Evolutionary conservation across 257 asterid species (phyloP).

Genomic region (Solanum chilense): DNA sequence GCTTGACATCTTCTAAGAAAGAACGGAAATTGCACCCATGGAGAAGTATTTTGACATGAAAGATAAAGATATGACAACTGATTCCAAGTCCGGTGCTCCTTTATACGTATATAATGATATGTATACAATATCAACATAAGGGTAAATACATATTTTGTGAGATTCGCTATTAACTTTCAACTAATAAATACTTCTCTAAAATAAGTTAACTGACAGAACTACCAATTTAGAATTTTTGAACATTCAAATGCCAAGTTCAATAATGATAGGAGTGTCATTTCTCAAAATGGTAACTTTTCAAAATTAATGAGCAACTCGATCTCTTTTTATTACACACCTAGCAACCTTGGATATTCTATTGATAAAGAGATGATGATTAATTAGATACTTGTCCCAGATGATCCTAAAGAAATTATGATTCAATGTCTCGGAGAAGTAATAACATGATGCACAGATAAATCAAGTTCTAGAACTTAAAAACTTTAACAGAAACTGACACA

Average conservation of each 20-base stretch:
- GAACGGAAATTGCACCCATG: not conserved
- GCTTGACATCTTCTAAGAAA: not conserved
- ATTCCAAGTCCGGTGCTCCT: not conserved
- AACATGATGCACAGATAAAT: not conserved
- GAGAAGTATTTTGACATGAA: not conserved
- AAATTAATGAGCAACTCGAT: not conserved
- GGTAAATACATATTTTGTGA: not conserved
- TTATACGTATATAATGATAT: not conserved
- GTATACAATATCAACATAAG: not conserved
- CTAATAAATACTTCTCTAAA: not conserved
- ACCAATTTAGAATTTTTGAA: not conserved
- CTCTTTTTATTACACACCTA: not conserved
- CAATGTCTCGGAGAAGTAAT: not conserved
- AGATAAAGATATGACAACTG: not conserved
- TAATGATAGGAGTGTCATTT: not conserved
- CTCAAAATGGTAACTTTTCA: not conserved
- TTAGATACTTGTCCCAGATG: not conserved
- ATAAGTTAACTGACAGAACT: not conserved
- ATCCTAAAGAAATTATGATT: not conserved
- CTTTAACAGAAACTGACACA: not conserved
- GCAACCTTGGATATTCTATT: not conserved
- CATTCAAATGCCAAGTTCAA: not conserved
- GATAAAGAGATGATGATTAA: not conserved
- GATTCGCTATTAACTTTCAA: not conserved
- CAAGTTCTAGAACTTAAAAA: not conserved